Base-by-base conservation (phyloP, 805 yeast species). In the Saccharomycopsis amapae region DNA sequence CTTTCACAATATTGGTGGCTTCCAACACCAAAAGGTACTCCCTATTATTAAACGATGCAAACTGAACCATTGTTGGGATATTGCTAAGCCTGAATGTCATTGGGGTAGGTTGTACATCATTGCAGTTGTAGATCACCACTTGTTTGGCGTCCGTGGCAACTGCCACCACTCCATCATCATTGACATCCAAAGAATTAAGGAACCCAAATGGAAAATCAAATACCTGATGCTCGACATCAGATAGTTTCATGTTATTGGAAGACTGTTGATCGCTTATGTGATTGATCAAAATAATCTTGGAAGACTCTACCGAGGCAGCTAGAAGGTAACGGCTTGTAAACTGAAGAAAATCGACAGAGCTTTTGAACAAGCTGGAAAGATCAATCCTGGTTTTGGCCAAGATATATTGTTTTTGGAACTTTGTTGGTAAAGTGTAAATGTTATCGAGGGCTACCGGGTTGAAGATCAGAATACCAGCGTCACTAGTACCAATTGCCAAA, bases 1-100 rank as follows among this genome's bases (percentile, higher is more conserved):
- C 53, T 28, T 59, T 58, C 2, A 66, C 50, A n/a, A 51, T 48
- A 30, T 56, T 59, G 5, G 62, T 62, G 17, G 59, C 55, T 26
- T 65, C 71, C 13, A 65, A 17, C 19, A 40, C 46, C 17, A 42
- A n/a, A 2, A 45, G 35, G 26, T 36, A 40, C 9, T 33, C 45
- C n/a, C 26, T 23, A 13, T 23, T 26, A 10, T 24, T 15, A 15
- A 42, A 18, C 15, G 37, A 26, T 12, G 37, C 25, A 26, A 43
- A 43, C 23, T 37, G 18, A n/a, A 37, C 42, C 19, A 20, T 20
- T 12, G 30, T 9, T 9, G 42, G 42, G 5, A 30, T 15, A 19
- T 28, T 40, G 23, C 34, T 28, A 13, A 45, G 18, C 5, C 18
- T 13, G 33, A 45, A 19, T 13, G 12, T 30, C 26, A 35, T 7